Conservation (phyloP, 208 protist species). For the Novymonas esmeraldas region DNA sequence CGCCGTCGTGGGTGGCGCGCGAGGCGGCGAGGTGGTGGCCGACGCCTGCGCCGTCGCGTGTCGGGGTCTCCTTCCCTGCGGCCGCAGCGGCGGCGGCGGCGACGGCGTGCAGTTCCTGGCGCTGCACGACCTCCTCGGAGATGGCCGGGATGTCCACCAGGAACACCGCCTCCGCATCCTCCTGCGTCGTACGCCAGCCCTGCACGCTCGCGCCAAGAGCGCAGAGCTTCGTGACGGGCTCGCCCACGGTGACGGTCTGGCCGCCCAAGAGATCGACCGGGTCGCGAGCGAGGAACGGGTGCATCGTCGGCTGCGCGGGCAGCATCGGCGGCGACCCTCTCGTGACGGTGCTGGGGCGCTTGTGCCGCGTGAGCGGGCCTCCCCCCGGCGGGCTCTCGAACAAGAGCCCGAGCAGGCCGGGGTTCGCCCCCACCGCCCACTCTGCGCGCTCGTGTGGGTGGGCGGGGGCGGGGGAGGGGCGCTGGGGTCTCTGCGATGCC, state of each 20-base stretch:
- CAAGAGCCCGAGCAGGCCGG: not conserved
- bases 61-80: not conserved
- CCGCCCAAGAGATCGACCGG: conserved; percentile 7
- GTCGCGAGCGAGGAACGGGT: conserved; percentile 27
- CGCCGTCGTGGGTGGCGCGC: not conserved
- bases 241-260: conserved; percentile 41
- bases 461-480: not conserved
- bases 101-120: conserved; percentile 6
- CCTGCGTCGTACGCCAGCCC: conserved; percentile 80
- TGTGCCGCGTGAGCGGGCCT: not conserved
- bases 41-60: not conserved
- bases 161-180: conserved; percentile 79
- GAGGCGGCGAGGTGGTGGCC: not conserved
- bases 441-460: not conserved
- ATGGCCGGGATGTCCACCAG: conserved; percentile 60
- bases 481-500: not conserved
- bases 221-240: conserved; percentile 46
- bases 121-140: conserved; percentile 23
- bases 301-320: conserved; percentile 21
- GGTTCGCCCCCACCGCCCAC: not conserved
- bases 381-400: not conserved
- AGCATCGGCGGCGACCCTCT: conserved; percentile 4
- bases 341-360: not conserved
- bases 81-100: conserved; percentile 6
- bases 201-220: conserved; percentile 70